Evolutionary conservation across 805 yeast genomes (phyloP), one percentile per base, ranked within the genome.

Genomic region (Cyberlindnera mrakii): DNA sequence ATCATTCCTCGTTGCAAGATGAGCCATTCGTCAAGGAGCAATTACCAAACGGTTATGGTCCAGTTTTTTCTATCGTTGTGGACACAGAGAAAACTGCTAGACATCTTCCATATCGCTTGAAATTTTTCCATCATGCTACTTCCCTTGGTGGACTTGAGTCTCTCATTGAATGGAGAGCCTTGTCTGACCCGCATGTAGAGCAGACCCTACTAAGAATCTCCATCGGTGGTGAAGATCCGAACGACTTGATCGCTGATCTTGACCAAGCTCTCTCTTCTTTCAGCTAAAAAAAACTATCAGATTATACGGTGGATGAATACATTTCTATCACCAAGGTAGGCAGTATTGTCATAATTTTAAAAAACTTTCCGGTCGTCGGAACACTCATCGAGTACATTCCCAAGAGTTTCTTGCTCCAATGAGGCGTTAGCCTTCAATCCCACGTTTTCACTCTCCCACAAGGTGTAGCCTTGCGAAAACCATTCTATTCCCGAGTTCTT

Each of bases 131-230:
- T 52, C 98, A 90, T 64, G 96, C 96, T 4, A 89, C 96, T 0
- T 87, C 96, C 3, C 68, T 91, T 23, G 97, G 97, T 33, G 96
- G 97, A 18, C 86, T 85, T 13, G 97, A 91, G 64, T 83, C 95
- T 37, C 67, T 89, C 56, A 78, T 90, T 45, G 97, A 90, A 63
- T 88, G 96, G 96, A 77, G 96, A 58, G 82, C 87, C 0, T 57
- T 90, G 65, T 73, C 83, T 23, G 91, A 88, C 57, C 59, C 74
- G 1, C 50, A 64, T 4, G 82, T 80, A 13, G 68, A 74, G 17
- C 72, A 75, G 17, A 72, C 75, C 1, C 60, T 88, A 37, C 62
- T 90, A 33, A 74, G 97, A 61, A 66, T 90, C 7, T 85, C 95
- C 46, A 70, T 85, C 36, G 98, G 97, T 18, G 72, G 82, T 37